Evolutionary conservation across 1,284 basidiomycete genomes (phyloP), one percentile per base, ranked within the genome.

Genomic region (Golubevia pallescens): DNA sequence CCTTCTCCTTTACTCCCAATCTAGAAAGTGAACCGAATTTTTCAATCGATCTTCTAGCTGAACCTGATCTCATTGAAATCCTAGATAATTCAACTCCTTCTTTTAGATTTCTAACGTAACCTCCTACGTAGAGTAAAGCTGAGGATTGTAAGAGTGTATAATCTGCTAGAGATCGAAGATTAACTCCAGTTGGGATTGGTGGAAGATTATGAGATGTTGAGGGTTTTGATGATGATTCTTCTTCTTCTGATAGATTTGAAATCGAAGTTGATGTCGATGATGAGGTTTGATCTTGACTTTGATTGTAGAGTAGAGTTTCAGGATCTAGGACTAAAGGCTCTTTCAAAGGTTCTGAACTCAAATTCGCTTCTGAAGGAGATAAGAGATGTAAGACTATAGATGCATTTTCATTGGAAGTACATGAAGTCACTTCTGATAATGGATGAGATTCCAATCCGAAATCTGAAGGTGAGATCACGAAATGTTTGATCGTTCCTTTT

Each of bases 111-210:
- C 19, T 0, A 5, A 68, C 79, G 48, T 72, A 70, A 5, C 70
- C 70, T 7, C 74, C 81, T 14, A 85, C 75, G 61, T 78, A 80
- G 16, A 85, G 70, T 21, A 81, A 63, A 4, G 82, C 81, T 3
- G 81, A 70, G 14, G 80, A 63, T 57, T 85, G 81, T 6, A 85
- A 59, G 0, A 85, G 61, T 14, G 80, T 83, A 63, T 83, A 85
- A 62, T 80, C 77, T 42, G 62, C 69, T 53, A 85, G 21, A 2
- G 82, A 80, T 6, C 66, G 58, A 1, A 85, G 59, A 5, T 80
- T 60, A 2, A 74, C 71, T 10, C 64, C 65, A 13, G 60, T 59
- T 0, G 82, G 82, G 34, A 84, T 76, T 58, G 70, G 42, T 14
- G 63, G 63, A 4, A 74, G 75, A 6, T 73, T 66, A 10, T 74